These are phyloP conservation scores for Vitis rupestris DNA, from an alignment of 164 flowering plant genomes.

Conservation along the genomic window DNA sequence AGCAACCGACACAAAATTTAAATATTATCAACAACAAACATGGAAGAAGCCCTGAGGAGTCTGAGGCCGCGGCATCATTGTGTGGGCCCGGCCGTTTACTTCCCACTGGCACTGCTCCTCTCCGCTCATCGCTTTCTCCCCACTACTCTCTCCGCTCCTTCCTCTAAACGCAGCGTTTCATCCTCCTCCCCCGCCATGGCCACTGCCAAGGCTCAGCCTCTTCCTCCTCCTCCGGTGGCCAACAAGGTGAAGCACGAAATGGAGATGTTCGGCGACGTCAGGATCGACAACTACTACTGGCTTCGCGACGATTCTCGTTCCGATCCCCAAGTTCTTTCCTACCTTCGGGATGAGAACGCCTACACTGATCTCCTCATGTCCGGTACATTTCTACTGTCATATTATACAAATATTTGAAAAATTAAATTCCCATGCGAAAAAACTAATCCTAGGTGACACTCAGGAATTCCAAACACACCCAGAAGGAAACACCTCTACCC, in stretches of 20 bases:
- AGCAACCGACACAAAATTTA: too few relatives aligned
- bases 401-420: too few relatives aligned
- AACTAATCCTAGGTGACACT: too few relatives aligned
- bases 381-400: constrained; percentile 30
- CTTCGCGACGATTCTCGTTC: constrained; percentile 92
- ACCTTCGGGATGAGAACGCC: constrained; percentile 63
- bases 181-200: constrained; percentile 2
- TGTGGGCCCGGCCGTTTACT: too few relatives aligned
- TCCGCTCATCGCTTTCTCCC: neutral
- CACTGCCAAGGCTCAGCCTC: constrained; percentile 14
- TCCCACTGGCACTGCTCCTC: neutral
- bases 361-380: constrained; percentile 64
- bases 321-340: constrained; percentile 56
- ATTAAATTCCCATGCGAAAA: too few relatives aligned
- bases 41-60: too few relatives aligned
- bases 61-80: too few relatives aligned
- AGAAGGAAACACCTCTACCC: too few relatives aligned
- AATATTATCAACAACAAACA: too few relatives aligned
- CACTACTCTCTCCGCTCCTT: neutral
- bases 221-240: constrained; percentile 48
- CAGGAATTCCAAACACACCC: too few relatives aligned
- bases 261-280: constrained; percentile 86
- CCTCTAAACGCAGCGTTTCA: neutral
- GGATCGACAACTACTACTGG: constrained; percentile 87
- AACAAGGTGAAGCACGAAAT: constrained; percentile 76